A percentile compares a stretch with the other conserved stretches of the same genome.
Conservation (phyloP, 352 stramenopile genomes). For the Pythium aquatile region DNA sequence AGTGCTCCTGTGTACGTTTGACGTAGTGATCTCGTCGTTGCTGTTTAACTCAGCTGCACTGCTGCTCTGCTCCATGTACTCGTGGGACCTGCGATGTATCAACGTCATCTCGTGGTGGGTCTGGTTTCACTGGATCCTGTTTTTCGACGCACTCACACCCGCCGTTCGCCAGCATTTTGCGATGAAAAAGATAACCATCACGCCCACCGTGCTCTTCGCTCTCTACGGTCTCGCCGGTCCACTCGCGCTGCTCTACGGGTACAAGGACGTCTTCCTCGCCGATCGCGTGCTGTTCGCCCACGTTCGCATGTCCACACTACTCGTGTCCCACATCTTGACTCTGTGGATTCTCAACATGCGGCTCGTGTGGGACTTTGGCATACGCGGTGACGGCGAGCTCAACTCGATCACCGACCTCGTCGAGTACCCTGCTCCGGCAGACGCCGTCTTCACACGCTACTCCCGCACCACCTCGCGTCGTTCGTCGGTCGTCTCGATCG, state of each 20-base stretch:
- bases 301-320: constrained; percentile 15
- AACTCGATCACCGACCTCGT: constrained; percentile 29
- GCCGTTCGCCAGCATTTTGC: constrained; percentile 24
- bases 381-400: constrained; percentile 28
- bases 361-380: constrained; percentile 33
- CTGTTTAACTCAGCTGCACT: constrained; percentile 19
- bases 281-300: constrained; percentile 10
- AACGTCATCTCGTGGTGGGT: constrained; percentile 40
- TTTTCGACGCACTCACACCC: constrained; percentile 46
- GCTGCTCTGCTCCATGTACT: constrained; percentile 34
- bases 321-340: constrained; percentile 29
- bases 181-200: constrained; percentile 26
- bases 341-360: constrained; percentile 30
- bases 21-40: constrained; percentile 30
- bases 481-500: neutral
- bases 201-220: constrained; percentile 21
- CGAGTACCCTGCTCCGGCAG: constrained; percentile 24
- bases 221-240: constrained; percentile 26
- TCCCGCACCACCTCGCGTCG: neutral
- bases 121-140: constrained; percentile 51
- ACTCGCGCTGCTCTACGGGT: constrained; percentile 30
- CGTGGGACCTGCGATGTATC: constrained; percentile 34
- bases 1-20: constrained; percentile 23
- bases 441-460: neutral
- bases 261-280: constrained; percentile 19